Conservation (phyloP, 176 grass and related monocot species). For the Rhynchospora breviuscula region DNA sequence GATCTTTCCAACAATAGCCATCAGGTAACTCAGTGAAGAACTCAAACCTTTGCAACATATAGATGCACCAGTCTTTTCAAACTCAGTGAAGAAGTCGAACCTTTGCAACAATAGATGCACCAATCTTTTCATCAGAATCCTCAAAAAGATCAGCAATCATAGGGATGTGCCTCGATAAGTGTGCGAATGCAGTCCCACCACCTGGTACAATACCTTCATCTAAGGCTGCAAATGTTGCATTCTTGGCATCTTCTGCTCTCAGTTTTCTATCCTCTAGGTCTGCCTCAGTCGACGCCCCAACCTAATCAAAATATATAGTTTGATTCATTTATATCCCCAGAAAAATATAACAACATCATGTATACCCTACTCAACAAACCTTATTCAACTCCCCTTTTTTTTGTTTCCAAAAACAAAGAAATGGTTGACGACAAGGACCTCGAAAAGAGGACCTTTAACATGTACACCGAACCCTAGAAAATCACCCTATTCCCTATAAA, state of each 20-base stretch:
- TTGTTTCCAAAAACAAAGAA: neutral
- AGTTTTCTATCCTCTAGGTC: constrained; percentile 94
- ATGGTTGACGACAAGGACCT: neutral
- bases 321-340: neutral
- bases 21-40: neutral
- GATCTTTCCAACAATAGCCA: neutral
- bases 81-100: constrained; percentile 28
- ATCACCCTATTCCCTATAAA: neutral
- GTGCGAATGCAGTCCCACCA: constrained; percentile 60
- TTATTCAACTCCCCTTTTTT: neutral
- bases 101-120: constrained; percentile 80
- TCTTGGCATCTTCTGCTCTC: constrained; percentile 95
- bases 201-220: constrained; percentile 89
- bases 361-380: neutral
- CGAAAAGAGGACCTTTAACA: neutral
- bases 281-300: constrained; percentile 79
- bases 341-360: neutral
- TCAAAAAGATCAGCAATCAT: constrained; percentile 48
- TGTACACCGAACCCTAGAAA: neutral
- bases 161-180: constrained; percentile 74
- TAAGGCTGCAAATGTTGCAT: constrained; percentile 89
- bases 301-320: constrained; percentile 48
- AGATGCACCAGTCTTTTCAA: constrained; percentile 76
- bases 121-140: constrained; percentile 87
- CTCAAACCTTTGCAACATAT: constrained; percentile 74